phyloP scores from a whole-genome alignment of 2,329 filamentous ascomycete species.

The Keithomyces neogunnii region DNA sequence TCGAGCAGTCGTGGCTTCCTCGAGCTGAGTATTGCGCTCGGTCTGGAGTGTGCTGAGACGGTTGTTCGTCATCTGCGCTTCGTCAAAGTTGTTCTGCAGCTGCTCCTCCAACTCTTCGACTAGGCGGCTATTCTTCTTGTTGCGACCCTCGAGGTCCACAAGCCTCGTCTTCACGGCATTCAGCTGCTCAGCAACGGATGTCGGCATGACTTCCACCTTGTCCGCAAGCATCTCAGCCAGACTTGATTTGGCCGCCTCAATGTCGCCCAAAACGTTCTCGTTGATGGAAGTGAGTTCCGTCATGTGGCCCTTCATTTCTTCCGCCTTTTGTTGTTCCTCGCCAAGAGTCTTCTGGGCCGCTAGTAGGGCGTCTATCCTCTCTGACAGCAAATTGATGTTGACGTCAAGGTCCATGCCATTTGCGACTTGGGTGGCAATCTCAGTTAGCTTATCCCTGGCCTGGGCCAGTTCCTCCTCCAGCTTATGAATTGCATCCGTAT shows the following conservation, averaged over 20 bases:
- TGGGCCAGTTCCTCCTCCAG: constrained; percentile 56
- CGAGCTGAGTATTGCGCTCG: constrained; percentile 65
- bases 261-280: constrained; percentile 50
- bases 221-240: constrained; percentile 47
- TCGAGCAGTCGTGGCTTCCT: constrained; percentile 65
- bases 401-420: constrained; percentile 53
- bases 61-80: constrained; percentile 78
- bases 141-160: constrained; percentile 53
- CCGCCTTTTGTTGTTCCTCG: constrained; percentile 49
- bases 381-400: constrained; percentile 58
- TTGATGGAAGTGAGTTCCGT: constrained; percentile 49
- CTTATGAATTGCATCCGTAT: constrained; percentile 44
- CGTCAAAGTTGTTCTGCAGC: constrained; percentile 88
- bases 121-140: constrained; percentile 84
- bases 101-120: constrained; percentile 97
- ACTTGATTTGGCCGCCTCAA: constrained; percentile 51
- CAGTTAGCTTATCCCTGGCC: constrained; percentile 57
- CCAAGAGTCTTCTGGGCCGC: constrained; percentile 51
- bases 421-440: constrained; percentile 55
- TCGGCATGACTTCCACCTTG: constrained; percentile 31
- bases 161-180: constrained; percentile 59
- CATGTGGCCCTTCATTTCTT: constrained; percentile 47
- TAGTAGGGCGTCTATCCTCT: constrained; percentile 49
- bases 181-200: constrained; percentile 46
- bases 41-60: constrained; percentile 74